Evolutionary conservation across 257 asterid genomes (phyloP), one percentile per base, ranked within the genome.

Genomic region (Gynochthodes officinalis): DNA sequence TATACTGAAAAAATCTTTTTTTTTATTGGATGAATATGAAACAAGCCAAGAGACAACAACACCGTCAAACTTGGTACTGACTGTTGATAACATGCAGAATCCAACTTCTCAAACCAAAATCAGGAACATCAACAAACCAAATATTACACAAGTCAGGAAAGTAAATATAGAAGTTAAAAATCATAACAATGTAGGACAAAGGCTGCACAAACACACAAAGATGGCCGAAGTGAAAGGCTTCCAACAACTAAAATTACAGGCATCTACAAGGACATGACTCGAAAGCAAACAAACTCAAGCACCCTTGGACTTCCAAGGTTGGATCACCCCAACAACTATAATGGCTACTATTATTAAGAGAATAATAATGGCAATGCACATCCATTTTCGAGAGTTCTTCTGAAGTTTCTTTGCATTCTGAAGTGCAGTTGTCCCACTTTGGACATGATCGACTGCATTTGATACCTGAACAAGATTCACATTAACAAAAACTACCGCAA

Each of bases 391-490:
- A 18, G 91, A 82, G 27, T 66, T 86, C 87, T 77, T 89, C 84
- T 83, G 90, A 70, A 85, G 85, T 80, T 69, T 84, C 86, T 78
- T 87, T 75, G 91, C 92, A 0, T 61, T 87, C 74, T 87, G 88
- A 76, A 90, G 96, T 43, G 86, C 84, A 85, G 74, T 74, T 53
- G 83, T 86, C 82, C 91, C 93, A 42, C 81, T 75, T 54, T 90
- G 90, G 85, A 90, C 90, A 80, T 84, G 89, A 66, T 85, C 91
- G 21, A 85, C 86, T 82, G 97, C 82, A 77, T 78, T 84, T 5
- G 90, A 64, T 16, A 88, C 96, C 93, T 89, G 89, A 70, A 82
- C 73, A 78, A 73, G 32, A 69, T 62, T 65, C 78, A 78, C 72
- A 64, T 81, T 65, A 84, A 75, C n/a, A 11, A 64, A n/a, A 59